Evolutionary conservation across 129 eudicot genomes (phyloP), one percentile per base, ranked within the genome.

Genomic region (Chrysanthemum makinoi): DNA sequence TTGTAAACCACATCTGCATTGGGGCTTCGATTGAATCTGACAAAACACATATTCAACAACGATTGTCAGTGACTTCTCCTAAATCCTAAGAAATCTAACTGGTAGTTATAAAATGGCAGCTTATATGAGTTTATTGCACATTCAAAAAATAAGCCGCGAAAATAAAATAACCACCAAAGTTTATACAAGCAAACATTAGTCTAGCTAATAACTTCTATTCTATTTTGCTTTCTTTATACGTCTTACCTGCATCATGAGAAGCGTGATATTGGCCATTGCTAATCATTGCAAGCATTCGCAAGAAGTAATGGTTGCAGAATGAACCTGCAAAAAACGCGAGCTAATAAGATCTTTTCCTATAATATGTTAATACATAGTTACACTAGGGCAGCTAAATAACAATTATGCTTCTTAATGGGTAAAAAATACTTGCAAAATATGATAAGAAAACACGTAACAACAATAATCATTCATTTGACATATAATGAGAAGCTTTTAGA

Each of bases 291-390:
- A 92, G 95, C 91, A 79, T 83, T 83, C 80, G 84, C 60, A 92
- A 81, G 74, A 92, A 92, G 75, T 92, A 85, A 79, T 92, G 96
- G 50, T 92, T 92, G 66, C 98, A 92, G 73, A 79, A 89, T 72
- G 83, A 71, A 61, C 98, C 97, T 91, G 75, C 58, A 80, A 77
- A 10, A 6, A 64, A 52, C 14, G 33, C 49, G 19, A 68, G 12
- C 63, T 39, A 39, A 39, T 39, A 39, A 39, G 46, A 39, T 39
- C 10, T 35, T 35, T 15, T 33, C 51, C 5, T 35, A 15, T 14
- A 15, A 35, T 22, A 22, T 35, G 46, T 16, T 14, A 14, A 14
- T 16, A 19, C 16, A 11, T 60, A 26, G 44, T 15, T 26, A 19
- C 13, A 17, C 30, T 13, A 16, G 49, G 44, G 43, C 20, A 35